phyloP scores from a whole-genome alignment of 345 rosid species.

The Rubroshorea leprosula region DNA sequence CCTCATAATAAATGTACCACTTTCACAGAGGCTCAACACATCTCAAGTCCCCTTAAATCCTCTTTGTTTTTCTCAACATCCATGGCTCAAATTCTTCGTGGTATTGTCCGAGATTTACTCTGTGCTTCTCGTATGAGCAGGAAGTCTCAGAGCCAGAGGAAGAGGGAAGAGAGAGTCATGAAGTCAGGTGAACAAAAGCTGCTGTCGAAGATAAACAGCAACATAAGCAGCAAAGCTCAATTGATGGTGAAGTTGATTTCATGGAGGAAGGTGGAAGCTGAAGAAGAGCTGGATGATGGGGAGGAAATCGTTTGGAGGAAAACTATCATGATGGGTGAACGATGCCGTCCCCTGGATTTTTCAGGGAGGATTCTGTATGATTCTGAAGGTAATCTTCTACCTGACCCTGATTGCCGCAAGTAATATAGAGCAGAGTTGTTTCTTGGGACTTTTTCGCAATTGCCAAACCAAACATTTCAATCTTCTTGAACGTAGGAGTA shows the following conservation, averaged over 20 bases:
- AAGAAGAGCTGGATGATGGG: slow-evolving; percentile 15
- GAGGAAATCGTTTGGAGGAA: slow-evolving; percentile 48
- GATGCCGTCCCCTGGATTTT: slow-evolving; percentile 45
- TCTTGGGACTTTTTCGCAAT: background rate
- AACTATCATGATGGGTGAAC: slow-evolving; percentile 47
- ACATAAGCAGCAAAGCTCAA: slow-evolving; percentile 35
- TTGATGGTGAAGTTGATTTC: slow-evolving; percentile 46
- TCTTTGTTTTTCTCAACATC: background rate
- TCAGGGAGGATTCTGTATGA: slow-evolving; percentile 53
- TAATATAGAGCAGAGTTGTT: background rate
- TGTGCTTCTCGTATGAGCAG: slow-evolving; percentile 19
- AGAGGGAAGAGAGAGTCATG: background rate
- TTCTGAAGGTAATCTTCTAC: slow-evolving; percentile 40
- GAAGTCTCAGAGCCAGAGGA: background rate
- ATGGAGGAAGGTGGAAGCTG: slow-evolving; percentile 33
- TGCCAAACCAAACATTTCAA: too few species aligned
- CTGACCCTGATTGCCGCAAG: background rate
- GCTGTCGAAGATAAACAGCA: slow-evolving; percentile 34
- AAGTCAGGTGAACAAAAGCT: slow-evolving; percentile 22
- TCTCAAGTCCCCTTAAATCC: background rate
- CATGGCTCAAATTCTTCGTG: background rate
- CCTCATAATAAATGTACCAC: background rate
- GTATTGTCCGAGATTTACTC: slow-evolving; percentile 13
- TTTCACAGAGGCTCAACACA: background rate
- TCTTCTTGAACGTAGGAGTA: too few species aligned